These are phyloP conservation scores for Tetrapisispora nanseiensis DNA, from an alignment of 805 yeast species.

Conservation along the genomic window DNA sequence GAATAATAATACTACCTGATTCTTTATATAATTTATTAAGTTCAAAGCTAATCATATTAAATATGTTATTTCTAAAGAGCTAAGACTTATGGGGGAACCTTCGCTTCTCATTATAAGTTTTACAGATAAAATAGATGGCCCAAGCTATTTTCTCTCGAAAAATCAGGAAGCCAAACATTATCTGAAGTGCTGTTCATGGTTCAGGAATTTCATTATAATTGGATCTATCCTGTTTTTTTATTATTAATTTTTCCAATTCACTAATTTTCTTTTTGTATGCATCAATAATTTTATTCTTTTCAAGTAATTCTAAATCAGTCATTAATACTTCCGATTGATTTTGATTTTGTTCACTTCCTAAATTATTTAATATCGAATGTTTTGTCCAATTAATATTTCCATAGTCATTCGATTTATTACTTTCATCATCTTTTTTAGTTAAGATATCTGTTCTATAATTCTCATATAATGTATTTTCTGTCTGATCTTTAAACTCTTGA, in stretches of 20 bases:
- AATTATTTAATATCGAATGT: background rate
- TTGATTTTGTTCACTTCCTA: background rate
- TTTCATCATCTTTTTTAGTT: conserved; percentile 30
- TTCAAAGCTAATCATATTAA: too few species aligned
- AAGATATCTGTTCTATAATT: conserved; percentile 65
- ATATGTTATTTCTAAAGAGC: too few species aligned
- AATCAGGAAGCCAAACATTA: too few species aligned
- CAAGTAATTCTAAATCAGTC: conserved; percentile 11
- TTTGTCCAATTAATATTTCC: background rate
- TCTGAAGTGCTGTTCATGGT: too few species aligned
- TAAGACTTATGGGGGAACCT: too few species aligned
- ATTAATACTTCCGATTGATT: background rate
- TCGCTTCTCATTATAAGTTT: too few species aligned
- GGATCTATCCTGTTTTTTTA: background rate
- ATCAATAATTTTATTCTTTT: conserved; percentile 17
- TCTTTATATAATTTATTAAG: too few species aligned
- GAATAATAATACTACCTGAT: too few species aligned
- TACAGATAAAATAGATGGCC: too few species aligned
- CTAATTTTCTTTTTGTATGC: conserved; percentile 18
- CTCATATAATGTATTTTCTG: conserved; percentile 69
- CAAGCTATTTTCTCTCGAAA: too few species aligned
- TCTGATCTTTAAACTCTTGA: conserved; percentile 71
- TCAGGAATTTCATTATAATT: too few species aligned
- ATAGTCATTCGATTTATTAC: background rate
- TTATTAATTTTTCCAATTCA: conserved; percentile 9